A percentile compares a stretch with the other conserved stretches of the same genome.
These are phyloP conservation scores for Vaccinium vitisidaea DNA, from an alignment of 148 eudicot genomes.

Conservation along the genomic window DNA sequence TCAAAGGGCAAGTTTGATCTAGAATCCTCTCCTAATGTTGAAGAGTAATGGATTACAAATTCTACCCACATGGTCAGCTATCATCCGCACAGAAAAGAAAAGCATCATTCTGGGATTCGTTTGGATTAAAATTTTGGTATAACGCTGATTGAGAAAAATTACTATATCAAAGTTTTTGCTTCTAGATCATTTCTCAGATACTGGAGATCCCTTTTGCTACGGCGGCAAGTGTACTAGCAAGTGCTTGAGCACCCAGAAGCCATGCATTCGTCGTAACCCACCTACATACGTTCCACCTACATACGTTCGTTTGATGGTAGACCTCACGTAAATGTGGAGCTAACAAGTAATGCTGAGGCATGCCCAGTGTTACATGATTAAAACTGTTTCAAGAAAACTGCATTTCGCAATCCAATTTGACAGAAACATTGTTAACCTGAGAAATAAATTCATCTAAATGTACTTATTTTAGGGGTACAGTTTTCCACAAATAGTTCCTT, in stretches of 20 bases:
- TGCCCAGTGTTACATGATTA: not conserved
- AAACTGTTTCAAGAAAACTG: not conserved
- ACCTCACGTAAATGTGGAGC: no score
- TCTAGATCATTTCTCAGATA: not conserved
- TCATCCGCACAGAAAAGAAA: not conserved
- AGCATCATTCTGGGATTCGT: no score
- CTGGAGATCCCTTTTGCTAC: not conserved
- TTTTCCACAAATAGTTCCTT: not conserved
- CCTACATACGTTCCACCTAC: no score
- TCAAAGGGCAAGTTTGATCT: not conserved
- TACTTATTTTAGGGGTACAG: not conserved
- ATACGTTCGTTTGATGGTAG: no score
- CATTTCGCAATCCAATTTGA: not conserved
- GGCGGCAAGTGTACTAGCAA: not conserved
- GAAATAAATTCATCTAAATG: conserved; percentile 1
- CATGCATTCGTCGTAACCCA: not conserved
- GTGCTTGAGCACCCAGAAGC: not conserved
- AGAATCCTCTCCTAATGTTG: not conserved
- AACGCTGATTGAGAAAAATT: not conserved
- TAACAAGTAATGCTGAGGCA: no score
- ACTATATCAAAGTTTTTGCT: not conserved
- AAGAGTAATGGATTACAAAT: not conserved
- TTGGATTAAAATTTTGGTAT: no score
- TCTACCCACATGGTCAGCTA: not conserved
- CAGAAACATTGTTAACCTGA: not conserved